A percentile compares a stretch with the other conserved stretches of the same genome.
Conservation (phyloP, 2,329 filamentous ascomycete genomes). For the Drechslerella dactyloides region DNA sequence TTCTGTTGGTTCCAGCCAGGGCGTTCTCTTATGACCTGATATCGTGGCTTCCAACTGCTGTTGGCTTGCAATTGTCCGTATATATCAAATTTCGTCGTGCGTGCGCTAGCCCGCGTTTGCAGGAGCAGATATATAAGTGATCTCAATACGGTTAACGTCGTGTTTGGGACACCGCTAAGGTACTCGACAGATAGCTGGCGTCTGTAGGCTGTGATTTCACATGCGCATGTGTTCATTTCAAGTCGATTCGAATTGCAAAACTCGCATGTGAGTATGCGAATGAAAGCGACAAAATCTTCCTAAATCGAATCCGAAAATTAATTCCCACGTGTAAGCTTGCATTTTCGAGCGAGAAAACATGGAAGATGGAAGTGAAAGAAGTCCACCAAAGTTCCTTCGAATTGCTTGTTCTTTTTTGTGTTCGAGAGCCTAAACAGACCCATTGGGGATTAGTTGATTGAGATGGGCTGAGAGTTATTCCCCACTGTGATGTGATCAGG, state of each 20-base stretch:
- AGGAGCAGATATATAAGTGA: not conserved
- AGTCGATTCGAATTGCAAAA: constrained; percentile 8
- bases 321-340: constrained; percentile 38
- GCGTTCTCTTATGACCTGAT: constrained; percentile 12
- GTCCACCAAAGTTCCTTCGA: not conserved
- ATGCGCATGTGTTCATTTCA: constrained; percentile 1
- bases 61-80: not conserved
- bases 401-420: constrained; percentile 10
- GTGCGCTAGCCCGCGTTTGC: not conserved
- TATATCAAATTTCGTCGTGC: not conserved
- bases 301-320: constrained; percentile 16
- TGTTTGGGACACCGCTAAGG: not conserved
- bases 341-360: constrained; percentile 35
- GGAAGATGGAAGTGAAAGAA: constrained; percentile 5
- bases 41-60: not conserved
- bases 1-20: constrained; percentile 9
- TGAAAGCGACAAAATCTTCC: constrained; percentile 5
- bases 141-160: no score
- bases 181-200: not conserved
- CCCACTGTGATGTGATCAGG: constrained; percentile 6
- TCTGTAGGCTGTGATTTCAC: not conserved
- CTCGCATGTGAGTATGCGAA: not conserved
- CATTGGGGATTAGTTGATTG: not conserved
- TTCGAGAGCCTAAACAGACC: not conserved
- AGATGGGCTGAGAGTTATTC: constrained; percentile 1